Evolutionary conservation across 2,329 filamentous ascomycete species (phyloP), one percentile per base, ranked within the genome.

Genomic region (Acrocalymma vagum): DNA sequence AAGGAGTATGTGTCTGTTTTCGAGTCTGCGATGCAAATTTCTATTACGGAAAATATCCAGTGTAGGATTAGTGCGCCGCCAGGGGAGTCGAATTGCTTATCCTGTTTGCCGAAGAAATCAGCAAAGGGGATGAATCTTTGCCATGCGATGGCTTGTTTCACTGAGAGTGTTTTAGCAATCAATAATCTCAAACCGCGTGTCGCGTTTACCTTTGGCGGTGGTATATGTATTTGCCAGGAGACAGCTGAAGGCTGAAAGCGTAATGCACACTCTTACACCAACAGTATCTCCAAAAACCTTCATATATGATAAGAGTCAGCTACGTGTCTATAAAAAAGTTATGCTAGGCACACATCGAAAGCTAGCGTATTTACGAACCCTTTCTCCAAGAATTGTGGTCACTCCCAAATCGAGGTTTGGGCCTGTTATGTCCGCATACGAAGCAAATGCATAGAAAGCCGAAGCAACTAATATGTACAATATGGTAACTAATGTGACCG

Each of bases 391-490:
- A n/a, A n/a, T n/a, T n/a, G n/a, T n/a, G n/a, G n/a, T n/a, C n/a
- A n/a, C n/a, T n/a, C n/a, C n/a, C n/a, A n/a, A n/a, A n/a, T n/a
- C n/a, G n/a, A n/a, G n/a, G n/a, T n/a, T n/a, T n/a, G n/a, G n/a
- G n/a, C n/a, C n/a, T n/a, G 13, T 36, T 24, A 9, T 9, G 22
- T 3, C 7, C 22, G 8, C 9, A 7, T 15, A 27, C 4, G 20
- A 16, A 24, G 8, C 11, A 42, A 62, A 58, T 42, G 71, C 65
- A 36, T n/a, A n/a, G n/a, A 70, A 72, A 5, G 66, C 62, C 23
- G 70, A 55, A 25, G 71, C 71, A 18, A 68, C 65, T 26, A 72
- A 49, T 9, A 72, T 44, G 42, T 72, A 72, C 4, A 72, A 52
- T 17, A 70, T 26, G 16, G 68, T 70, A 26, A 70, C 61, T 3